Conservation (phyloP, 2,329 filamentous ascomycete species). For the Apiospora rasikravindrae region DNA sequence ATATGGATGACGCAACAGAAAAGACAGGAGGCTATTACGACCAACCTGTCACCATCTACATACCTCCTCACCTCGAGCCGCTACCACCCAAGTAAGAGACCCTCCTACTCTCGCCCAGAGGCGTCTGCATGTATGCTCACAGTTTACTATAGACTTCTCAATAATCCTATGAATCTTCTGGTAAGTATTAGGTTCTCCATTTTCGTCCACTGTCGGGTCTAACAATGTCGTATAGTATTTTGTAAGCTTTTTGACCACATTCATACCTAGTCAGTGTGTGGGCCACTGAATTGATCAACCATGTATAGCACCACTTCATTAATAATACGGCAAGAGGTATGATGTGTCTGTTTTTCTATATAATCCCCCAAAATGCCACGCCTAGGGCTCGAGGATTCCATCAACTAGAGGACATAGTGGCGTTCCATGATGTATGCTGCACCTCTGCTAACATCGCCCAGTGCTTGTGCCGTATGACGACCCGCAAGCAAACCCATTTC, state of each 20-base stretch:
- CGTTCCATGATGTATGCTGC: neutral
- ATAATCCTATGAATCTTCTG: conserved; percentile 82
- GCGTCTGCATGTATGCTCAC: conserved; percentile 44
- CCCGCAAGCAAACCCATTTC: conserved; percentile 57
- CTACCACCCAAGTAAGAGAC: conserved; percentile 50
- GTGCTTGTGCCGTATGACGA: conserved; percentile 58
- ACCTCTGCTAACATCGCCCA: conserved; percentile 36
- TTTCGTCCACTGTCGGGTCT: conserved; percentile 29
- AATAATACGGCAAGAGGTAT: conserved; percentile 77
- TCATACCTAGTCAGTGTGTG: neutral
- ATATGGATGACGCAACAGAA: conserved; percentile 56
- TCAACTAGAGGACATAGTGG: neutral
- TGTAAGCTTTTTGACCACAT: conserved; percentile 34
- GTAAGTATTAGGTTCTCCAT: conserved; percentile 34
- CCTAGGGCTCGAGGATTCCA: neutral
- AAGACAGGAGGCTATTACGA: conserved; percentile 71
- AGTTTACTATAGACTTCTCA: conserved; percentile 52
- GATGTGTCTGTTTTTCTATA: neutral
- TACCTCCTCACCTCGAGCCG: conserved; percentile 53
- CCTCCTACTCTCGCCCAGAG: conserved; percentile 36
- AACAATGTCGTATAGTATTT: conserved; percentile 48
- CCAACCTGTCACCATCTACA: conserved; percentile 67
- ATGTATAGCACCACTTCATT: conserved; percentile 63
- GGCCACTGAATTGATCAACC: neutral
- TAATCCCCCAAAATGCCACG: neutral